Evolutionary conservation across 257 asterid genomes (phyloP).

Genomic region (Solanum pimpinellifolium): DNA sequence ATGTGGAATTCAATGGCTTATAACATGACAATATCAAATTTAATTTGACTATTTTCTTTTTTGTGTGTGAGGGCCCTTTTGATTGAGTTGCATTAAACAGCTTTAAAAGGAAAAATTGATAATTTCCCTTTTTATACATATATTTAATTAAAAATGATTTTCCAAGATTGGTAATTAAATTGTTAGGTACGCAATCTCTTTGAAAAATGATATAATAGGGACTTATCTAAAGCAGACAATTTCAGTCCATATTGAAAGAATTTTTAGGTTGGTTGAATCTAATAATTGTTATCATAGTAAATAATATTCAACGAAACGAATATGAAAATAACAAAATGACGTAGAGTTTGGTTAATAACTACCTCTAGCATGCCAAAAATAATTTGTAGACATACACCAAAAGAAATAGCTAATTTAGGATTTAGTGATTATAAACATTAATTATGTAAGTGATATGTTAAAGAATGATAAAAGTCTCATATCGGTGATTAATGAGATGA

Average conservation of each 20-base stretch:
- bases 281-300: background rate
- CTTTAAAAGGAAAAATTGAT: background rate
- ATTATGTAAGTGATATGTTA: background rate
- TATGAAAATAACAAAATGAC: background rate
- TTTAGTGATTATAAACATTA: background rate
- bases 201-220: background rate
- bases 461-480: no score
- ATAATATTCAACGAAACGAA: background rate
- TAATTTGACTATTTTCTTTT: background rate
- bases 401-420: background rate
- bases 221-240: background rate
- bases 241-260: background rate
- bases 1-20: background rate
- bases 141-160: background rate
- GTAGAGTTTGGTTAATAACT: background rate
- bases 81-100: background rate
- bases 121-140: background rate
- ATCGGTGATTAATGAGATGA: no score
- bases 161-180: background rate
- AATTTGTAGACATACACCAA: background rate
- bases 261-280: background rate
- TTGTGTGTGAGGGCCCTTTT: background rate
- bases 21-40: background rate
- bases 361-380: background rate
- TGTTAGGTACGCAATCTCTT: background rate